These are phyloP conservation scores for Carex parvula DNA, from an alignment of 176 grass and related monocot genomes.

Conservation along the genomic window DNA sequence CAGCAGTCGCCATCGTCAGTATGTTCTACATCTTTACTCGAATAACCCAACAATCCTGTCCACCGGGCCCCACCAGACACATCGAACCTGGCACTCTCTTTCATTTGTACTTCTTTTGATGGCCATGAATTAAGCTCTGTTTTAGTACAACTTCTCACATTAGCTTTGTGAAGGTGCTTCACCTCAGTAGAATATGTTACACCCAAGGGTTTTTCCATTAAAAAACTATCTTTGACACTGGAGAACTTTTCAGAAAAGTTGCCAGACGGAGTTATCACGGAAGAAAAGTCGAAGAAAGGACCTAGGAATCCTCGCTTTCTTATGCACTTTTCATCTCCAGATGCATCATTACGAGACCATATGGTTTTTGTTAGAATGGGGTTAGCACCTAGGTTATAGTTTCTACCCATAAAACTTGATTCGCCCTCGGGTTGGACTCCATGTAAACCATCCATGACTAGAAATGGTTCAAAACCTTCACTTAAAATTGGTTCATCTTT, in stretches of 20 bases:
- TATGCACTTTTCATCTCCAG: constrained; percentile 28
- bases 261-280: constrained; percentile 63
- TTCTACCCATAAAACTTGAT: constrained; percentile 33
- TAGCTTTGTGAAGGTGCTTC: constrained; percentile 33
- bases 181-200: constrained; percentile 28
- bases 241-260: constrained; percentile 41
- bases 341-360: constrained; percentile 28
- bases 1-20: constrained; percentile 25
- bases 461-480: constrained; percentile 32
- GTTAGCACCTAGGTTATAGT: constrained; percentile 68
- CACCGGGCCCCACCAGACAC: constrained; percentile 62
- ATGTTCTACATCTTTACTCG: constrained; percentile 36
- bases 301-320: constrained; percentile 33
- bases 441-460: constrained; percentile 26
- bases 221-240: constrained; percentile 27
- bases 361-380: constrained; percentile 54
- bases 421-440: constrained; percentile 26
- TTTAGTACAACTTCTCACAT: constrained; percentile 29
- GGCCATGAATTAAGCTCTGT: constrained; percentile 22
- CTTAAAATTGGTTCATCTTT: constrained; percentile 27
- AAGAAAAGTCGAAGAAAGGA: constrained; percentile 65
- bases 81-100: constrained; percentile 28
- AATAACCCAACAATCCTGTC: constrained; percentile 64
- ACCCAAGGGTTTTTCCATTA: constrained; percentile 30
- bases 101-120: constrained; percentile 34